These are phyloP conservation scores for Globisporangium uncinulatum DNA, from an alignment of 352 stramenopile species.

Conservation along the genomic window DNA sequence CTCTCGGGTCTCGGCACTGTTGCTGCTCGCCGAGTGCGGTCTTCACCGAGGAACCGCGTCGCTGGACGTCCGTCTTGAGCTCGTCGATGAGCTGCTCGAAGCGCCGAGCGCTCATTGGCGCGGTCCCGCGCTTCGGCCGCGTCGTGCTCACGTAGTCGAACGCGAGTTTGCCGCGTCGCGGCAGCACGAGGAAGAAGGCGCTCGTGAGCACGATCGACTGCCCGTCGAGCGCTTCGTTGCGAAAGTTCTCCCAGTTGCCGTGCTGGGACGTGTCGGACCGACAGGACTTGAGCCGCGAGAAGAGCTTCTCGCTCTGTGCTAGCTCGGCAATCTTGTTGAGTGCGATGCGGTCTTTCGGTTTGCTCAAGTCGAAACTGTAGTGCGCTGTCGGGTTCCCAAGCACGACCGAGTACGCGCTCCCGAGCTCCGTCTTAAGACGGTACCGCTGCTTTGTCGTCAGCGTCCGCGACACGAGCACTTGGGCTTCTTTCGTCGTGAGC, in stretches of 20 bases:
- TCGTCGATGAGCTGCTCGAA: slow-evolving; percentile 73
- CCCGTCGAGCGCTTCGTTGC: slow-evolving; percentile 85
- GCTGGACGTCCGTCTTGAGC: slow-evolving; percentile 28
- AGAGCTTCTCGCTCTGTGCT: slow-evolving; percentile 78
- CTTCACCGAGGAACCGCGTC: neutral
- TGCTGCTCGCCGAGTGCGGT: neutral
- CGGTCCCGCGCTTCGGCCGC: slow-evolving; percentile 52
- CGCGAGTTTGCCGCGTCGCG: slow-evolving; percentile 63
- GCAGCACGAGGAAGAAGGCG: slow-evolving; percentile 75
- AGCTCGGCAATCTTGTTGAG: slow-evolving; percentile 80
- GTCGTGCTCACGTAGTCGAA: slow-evolving; percentile 90
- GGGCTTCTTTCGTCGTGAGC: slow-evolving; percentile 72
- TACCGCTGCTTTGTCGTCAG: slow-evolving; percentile 68
- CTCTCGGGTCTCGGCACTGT: neutral
- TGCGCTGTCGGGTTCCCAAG: slow-evolving; percentile 81
- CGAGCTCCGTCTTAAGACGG: slow-evolving; percentile 75
- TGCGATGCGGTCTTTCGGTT: slow-evolving; percentile 67
- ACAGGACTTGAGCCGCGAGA: slow-evolving; percentile 47
- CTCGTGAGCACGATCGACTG: slow-evolving; percentile 62
- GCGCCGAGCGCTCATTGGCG: slow-evolving; percentile 52
- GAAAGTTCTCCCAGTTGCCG: slow-evolving; percentile 90
- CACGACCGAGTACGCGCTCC: slow-evolving; percentile 76
- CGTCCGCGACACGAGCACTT: slow-evolving; percentile 58
- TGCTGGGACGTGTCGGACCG: slow-evolving; percentile 82
- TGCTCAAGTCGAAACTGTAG: slow-evolving; percentile 75